These are phyloP conservation scores for Leptosphaerulina australis DNA, from an alignment of 2,329 filamentous ascomycete genomes.

Conservation along the genomic window DNA sequence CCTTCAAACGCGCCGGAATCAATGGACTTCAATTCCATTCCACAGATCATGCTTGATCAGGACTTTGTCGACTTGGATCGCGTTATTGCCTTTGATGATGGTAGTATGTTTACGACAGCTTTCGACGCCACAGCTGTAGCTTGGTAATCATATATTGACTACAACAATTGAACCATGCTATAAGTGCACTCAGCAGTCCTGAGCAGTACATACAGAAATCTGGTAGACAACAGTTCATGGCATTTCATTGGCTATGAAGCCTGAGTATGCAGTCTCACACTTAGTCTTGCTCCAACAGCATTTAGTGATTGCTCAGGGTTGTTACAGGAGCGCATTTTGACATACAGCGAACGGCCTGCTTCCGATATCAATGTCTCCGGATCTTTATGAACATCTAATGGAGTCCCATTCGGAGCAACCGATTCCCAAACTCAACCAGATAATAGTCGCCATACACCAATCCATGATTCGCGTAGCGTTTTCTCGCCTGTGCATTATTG, in stretches of 20 bases:
- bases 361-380: neutral
- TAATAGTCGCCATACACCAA: slow-evolving; percentile 57
- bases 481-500: slow-evolving; percentile 51
- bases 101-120: slow-evolving; percentile 29
- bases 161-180: neutral
- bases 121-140: slow-evolving; percentile 9
- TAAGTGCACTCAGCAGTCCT: too few relatives aligned
- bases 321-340: too few relatives aligned
- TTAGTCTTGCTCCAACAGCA: too few relatives aligned
- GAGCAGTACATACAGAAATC: too few relatives aligned
- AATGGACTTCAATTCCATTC: slow-evolving; percentile 17
- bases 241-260: too few relatives aligned
- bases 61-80: slow-evolving; percentile 28
- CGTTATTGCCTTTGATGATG: slow-evolving; percentile 30
- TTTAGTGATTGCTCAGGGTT: too few relatives aligned
- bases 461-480: slow-evolving; percentile 52
- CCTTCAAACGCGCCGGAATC: neutral
- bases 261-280: too few relatives aligned
- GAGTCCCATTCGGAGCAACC: slow-evolving; percentile 42
- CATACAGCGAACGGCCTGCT: neutral
- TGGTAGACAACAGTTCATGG: too few relatives aligned
- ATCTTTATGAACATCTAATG: slow-evolving; percentile 4
- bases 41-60: slow-evolving; percentile 26
- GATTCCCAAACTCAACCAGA: slow-evolving; percentile 52
- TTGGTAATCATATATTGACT: neutral